Conservation (phyloP, 2,329 filamentous ascomycete genomes). For the Leptographium flavum region DNA sequence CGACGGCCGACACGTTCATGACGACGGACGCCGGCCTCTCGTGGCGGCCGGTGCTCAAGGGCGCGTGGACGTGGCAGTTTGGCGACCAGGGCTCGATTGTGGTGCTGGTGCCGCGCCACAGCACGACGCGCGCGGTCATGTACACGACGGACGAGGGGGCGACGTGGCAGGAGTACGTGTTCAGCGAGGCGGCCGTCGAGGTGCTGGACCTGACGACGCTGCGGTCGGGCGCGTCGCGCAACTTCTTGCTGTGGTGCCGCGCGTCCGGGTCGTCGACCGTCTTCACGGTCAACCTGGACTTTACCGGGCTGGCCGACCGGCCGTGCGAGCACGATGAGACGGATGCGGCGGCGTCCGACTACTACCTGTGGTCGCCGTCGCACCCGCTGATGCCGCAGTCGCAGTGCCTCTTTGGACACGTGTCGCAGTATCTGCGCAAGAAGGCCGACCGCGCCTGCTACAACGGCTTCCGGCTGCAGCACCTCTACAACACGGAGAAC, state of each 20-base stretch:
- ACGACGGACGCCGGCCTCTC: conserved; percentile 79
- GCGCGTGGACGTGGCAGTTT: conserved; percentile 83
- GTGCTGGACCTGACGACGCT: conserved; percentile 77
- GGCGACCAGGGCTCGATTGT: conserved; percentile 91
- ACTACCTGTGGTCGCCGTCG: conserved; percentile 73
- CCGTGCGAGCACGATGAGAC: conserved; percentile 57
- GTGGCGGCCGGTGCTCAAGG: conserved; percentile 78
- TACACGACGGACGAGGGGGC: conserved; percentile 53
- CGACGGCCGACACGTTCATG: conserved; percentile 79
- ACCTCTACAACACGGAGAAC: conserved; percentile 59
- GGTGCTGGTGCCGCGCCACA: conserved; percentile 62
- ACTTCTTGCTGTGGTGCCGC: conserved; percentile 82
- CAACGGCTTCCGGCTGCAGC: conserved; percentile 59
- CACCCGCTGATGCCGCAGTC: conserved; percentile 60
- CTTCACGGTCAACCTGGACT: conserved; percentile 75
- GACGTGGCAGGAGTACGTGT: conserved; percentile 64
- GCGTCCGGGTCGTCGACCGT: conserved; percentile 34
- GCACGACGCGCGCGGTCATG: conserved; percentile 44
- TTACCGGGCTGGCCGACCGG: conserved; percentile 61
- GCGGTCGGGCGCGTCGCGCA: conserved; percentile 75
- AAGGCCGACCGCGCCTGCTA: conserved; percentile 65
- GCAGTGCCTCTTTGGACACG: conserved; percentile 85
- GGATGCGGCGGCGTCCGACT: conserved; percentile 45
- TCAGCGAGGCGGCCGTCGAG: conserved; percentile 52
- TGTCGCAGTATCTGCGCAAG: conserved; percentile 83